Evolutionary conservation across 805 yeast species (phyloP), one percentile per base, ranked within the genome.

Genomic region (Suhomyces pyralidae): DNA sequence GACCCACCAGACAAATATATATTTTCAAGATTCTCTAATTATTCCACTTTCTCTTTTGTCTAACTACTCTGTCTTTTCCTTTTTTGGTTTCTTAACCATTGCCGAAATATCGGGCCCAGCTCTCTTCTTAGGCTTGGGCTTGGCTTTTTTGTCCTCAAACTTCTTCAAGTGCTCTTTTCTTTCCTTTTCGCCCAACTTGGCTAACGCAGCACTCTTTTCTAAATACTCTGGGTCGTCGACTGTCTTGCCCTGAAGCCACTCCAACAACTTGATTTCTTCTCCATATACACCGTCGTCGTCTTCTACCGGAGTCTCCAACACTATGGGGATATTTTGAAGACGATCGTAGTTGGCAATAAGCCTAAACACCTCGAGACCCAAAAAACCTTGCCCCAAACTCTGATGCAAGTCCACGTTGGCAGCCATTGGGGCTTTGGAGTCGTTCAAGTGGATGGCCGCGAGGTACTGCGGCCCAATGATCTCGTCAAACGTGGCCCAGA

Each of bases 321-420:
- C 78, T 34, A 92, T 80, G 3, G 98, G 98, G 1, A 93, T 78
- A 7, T 76, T 77, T 48, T 79, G 71, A 24, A 93, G 74, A 49
- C 83, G 77, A 1, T 76, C 68, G 51, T 81, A 82, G 67, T 91
- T 90, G 57, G 96, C 90, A 49, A 93, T 70, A 24, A 84, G 70
- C 58, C 96, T 74, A 67, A 94, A 94, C 12, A 86, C 82, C 59
- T 93, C 97, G 45, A 94, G 74, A 0, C 97, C 97, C 45, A 94
- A 64, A 62, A 89, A 94, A 0, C 99, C 99, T 58, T 82, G 77
- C 1, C 99, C 99, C 38, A 94, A 70, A 54, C 84, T 82, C 65
- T 94, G 96, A 66, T 94, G 99, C 51, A 93, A 79, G 68, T 94
- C 99, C 56, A 96, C 79, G 61, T 90, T 90, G 22, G 96, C 91